These are phyloP conservation scores for Aurantiochytrium sp. DNA, from an alignment of 108 stramenopile species.

Conservation along the genomic window DNA sequence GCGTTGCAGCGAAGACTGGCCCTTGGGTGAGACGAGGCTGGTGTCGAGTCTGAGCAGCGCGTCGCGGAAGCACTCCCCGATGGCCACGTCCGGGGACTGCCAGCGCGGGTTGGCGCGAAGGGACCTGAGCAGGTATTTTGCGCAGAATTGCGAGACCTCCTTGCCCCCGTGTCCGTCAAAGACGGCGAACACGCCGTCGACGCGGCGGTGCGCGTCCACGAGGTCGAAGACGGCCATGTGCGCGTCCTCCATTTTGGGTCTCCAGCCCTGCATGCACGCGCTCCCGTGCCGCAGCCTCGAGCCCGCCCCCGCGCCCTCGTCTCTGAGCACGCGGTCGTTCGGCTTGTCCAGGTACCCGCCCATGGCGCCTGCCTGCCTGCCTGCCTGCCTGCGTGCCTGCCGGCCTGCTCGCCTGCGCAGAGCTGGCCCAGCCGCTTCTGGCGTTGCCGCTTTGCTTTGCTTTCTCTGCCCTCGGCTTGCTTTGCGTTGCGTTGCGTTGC, in stretches of 20 bases:
- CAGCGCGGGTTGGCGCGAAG: background rate
- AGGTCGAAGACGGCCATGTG: background rate
- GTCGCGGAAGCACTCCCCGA: constrained; percentile 5
- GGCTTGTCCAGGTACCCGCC: background rate
- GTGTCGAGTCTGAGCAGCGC: background rate
- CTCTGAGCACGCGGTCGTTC: background rate
- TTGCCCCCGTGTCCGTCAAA: constrained; percentile 14
- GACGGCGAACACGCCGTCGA: background rate
- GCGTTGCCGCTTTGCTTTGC: no score
- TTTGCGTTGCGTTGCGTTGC: no score
- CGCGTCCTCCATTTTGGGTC: constrained; percentile 11
- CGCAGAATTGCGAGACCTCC: constrained; percentile 5
- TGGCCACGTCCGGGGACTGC: background rate
- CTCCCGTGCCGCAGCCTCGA: background rate
- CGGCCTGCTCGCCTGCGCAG: no score
- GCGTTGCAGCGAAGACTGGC: background rate
- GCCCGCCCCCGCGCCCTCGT: background rate
- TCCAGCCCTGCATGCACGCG: constrained; percentile 13
- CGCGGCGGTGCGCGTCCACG: background rate
- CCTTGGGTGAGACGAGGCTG: background rate
- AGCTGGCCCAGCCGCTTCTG: no score
- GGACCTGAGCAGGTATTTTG: background rate
- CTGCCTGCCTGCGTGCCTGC: no score
- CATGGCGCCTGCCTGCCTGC: background rate
- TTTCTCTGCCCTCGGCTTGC: no score